These are phyloP conservation scores for Colletotrichum sp. DNA, from an alignment of 2,329 filamentous ascomycete species.

Conservation along the genomic window DNA sequence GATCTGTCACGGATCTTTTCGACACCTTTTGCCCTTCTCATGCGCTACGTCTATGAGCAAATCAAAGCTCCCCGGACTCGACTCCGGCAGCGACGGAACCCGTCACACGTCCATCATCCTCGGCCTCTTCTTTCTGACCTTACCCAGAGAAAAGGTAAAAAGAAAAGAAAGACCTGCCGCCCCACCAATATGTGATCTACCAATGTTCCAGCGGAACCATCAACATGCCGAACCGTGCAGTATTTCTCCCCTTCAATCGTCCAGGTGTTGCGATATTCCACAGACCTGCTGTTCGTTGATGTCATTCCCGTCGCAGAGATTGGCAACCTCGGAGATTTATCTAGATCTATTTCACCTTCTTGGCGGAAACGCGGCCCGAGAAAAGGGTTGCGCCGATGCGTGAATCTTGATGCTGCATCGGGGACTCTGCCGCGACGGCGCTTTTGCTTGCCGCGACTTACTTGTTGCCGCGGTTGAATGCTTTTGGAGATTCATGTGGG, in stretches of 20 bases:
- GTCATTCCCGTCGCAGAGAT: not conserved
- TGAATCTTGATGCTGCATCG: not conserved
- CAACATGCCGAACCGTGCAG: not conserved
- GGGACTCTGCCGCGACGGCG: not conserved
- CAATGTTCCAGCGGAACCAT: not conserved
- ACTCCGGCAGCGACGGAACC: not conserved
- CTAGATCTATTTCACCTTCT: not conserved
- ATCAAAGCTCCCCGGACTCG: not conserved
- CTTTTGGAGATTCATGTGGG: not conserved
- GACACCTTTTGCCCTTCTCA: not conserved
- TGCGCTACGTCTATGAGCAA: not conserved
- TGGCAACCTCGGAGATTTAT: not conserved
- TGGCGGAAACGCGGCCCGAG: not conserved
- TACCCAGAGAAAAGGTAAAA: not conserved
- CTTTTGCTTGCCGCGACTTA: not conserved
- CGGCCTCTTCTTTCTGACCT: not conserved
- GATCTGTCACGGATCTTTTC: not conserved
- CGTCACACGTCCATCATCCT: not conserved
- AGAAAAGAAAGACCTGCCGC: not conserved
- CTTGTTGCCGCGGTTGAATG: not conserved
- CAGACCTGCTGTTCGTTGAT: not conserved
- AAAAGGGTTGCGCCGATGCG: not conserved
- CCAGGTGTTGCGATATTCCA: not conserved
- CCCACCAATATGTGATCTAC: not conserved
- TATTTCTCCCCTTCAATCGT: not conserved